phyloP scores from a whole-genome alignment of 768 basidiomycete genomes.

The Tephrocybe rancida region DNA sequence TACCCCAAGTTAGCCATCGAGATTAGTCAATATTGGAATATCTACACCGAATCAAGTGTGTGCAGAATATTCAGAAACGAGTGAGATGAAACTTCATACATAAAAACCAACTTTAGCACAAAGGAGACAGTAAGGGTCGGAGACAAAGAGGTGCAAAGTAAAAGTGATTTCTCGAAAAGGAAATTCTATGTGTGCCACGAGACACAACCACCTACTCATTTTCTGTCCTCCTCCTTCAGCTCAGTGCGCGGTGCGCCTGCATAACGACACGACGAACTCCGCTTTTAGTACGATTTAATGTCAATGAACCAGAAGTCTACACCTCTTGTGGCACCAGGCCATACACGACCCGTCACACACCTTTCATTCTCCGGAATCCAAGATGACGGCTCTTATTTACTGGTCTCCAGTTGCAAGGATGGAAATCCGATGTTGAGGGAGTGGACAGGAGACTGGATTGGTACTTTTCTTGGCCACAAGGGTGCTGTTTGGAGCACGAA shows the following conservation, averaged over 20 bases:
- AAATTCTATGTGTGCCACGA: conserved; percentile 18
- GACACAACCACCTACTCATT: conserved; percentile 15
- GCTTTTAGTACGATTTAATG: conserved; percentile 45
- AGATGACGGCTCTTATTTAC: conserved; percentile 83
- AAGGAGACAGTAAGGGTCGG: neutral
- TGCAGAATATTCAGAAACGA: no score
- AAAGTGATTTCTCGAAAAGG: conserved; percentile 17
- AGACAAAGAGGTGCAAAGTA: conserved; percentile 14
- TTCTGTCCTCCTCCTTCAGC: conserved; percentile 14
- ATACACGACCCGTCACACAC: conserved; percentile 89
- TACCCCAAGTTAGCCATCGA: no score
- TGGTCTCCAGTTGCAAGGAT: conserved; percentile 98
- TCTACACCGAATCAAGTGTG: no score
- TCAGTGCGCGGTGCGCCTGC: conserved; percentile 59
- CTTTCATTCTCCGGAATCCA: conserved; percentile 89
- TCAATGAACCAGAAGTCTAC: conserved; percentile 65
- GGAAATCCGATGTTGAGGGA: conserved; percentile 96
- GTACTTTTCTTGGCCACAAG: conserved; percentile 86
- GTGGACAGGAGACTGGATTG: conserved; percentile 99
- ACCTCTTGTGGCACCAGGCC: conserved; percentile 84
- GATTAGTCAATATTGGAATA: no score
- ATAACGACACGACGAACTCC: conserved; percentile 36
- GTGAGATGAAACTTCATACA: no score
- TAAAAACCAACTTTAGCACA: no score
- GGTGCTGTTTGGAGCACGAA: conserved; percentile 98